Base-by-base conservation (phyloP, 306 rosid species). In the Dalbergia cochinchinensis region DNA sequence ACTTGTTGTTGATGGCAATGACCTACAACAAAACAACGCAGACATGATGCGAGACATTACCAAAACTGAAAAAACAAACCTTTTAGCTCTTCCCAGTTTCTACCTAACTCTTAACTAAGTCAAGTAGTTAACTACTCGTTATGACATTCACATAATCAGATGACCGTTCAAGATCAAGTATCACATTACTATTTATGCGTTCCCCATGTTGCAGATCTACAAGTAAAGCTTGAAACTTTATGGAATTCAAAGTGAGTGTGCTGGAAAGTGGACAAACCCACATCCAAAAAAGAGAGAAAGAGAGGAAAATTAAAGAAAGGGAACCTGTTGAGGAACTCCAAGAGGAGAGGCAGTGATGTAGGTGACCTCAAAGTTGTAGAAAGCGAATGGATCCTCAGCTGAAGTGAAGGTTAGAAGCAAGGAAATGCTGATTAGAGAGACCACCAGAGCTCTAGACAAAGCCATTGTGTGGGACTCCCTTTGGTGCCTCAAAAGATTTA, bases 281-380 rank as follows among this genome's bases (percentile, higher is more conserved):
- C 35, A 31, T 66, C 71, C 31, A 8, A 11, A 78, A 55, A 39
- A 44, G 31, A 15, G 22, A 73, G 71, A 83, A 63, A 80, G 57
- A 79, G 51, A 33, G 35, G 65, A 63, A 14, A 73, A 61, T 11
- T 12, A 41, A 58, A 12, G 26, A 64, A 44, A 42, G 14, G 63
- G 6, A 74, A 91, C 98, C 98, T 78, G 92, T 80, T 94, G 98
- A 76, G 94, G 92, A 82, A 94, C 89, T 34, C 98, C 97, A 13
- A 94, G 98, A 20, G 97, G 98, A 48, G 98, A 92, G 26, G 87
- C 97, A 37, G 97, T 94, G 88, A 88, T 86, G 89, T 94, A 94
- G 26, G 98, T 86, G 82, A 91, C 77, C 11, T 68, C 91, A 58
- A 92, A 90, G 15, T 92, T 73, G 86, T 59, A 89, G 73, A 73